These are phyloP conservation scores for Fagopyrum esculentum DNA, from an alignment of 148 eudicot genomes.

Conservation along the genomic window DNA sequence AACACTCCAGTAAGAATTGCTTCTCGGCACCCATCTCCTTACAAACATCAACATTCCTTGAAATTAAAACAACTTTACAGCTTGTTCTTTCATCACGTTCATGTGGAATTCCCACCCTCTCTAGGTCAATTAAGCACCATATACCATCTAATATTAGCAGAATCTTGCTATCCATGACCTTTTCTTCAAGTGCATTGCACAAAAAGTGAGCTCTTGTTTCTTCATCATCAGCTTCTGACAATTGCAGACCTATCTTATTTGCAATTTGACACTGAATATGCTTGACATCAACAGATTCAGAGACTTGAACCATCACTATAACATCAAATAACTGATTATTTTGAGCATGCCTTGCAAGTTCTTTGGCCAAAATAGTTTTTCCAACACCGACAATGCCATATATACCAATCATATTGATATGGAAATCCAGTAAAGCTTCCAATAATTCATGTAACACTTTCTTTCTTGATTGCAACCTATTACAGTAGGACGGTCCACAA, in stretches of 20 bases:
- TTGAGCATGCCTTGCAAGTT: background rate
- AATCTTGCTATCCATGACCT: background rate
- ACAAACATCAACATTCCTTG: conserved; percentile 1
- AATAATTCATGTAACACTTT: background rate
- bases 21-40: background rate
- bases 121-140: background rate
- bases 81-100: background rate
- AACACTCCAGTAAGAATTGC: background rate
- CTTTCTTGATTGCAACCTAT: background rate
- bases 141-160: background rate
- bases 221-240: background rate
- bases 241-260: conserved; percentile 1
- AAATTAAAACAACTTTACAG: background rate
- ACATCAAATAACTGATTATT: background rate
- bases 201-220: conserved; percentile 3
- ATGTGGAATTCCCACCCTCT: background rate
- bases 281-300: background rate
- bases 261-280: background rate
- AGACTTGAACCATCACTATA: conserved; percentile 3
- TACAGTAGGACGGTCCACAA: background rate
- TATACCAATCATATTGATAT: background rate
- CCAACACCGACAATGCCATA: conserved; percentile 1
- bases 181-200: background rate
- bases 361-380: background rate
- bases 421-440: background rate